Base-by-base conservation (phyloP, 768 basidiomycete genomes). In the Tricholoma sp. region DNA sequence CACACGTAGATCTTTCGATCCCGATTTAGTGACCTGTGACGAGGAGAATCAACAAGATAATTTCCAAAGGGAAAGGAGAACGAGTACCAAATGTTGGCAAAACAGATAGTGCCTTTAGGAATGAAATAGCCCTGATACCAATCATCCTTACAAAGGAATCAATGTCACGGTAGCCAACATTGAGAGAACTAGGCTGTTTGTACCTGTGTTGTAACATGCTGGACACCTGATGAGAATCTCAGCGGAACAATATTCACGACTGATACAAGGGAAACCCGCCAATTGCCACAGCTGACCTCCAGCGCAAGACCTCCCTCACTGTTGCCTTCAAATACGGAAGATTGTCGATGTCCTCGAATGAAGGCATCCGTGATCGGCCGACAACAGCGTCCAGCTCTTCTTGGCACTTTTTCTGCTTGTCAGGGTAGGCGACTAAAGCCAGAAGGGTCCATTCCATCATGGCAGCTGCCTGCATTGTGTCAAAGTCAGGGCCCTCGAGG, bases 321-420 rank as follows among this genome's bases (percentile, higher is more conserved):
- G 72, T 31, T 0, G 68, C 70, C 8, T 57, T 52, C 2, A 73
- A 55, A 49, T 72, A 74, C 0, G 71, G 70, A 24, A 75, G 48
- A 6, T 57, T 28, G 1, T 50, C 54, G 6, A 58, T 50, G 50
- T 75, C 74, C 12, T 56, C 57, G 36, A 70, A 60, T 10, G 52
- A 60, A 0, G 74, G 74, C 11, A 76, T 58, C 0, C 70, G 56
- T 13, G 60, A 59, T 3, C 44, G 44, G 0, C 69, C 70, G 3
- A 74, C 52, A 3, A 71, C 68, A 4, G 49, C 15, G 49, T 72
- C 70, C 15, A 76, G 44, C 54, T 75, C 73, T 12, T 56, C 63
- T 49, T 70, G 70, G 0, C 72, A 73, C 32, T 59, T 64, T n/a
- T 50, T 50, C 57, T 70, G 71, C 7, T 68, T 64, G 1, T 70